A percentile compares a stretch with the other conserved stretches of the same genome.
Conservation (phyloP, 73 alveolate species). For the Stentor roeselii region DNA sequence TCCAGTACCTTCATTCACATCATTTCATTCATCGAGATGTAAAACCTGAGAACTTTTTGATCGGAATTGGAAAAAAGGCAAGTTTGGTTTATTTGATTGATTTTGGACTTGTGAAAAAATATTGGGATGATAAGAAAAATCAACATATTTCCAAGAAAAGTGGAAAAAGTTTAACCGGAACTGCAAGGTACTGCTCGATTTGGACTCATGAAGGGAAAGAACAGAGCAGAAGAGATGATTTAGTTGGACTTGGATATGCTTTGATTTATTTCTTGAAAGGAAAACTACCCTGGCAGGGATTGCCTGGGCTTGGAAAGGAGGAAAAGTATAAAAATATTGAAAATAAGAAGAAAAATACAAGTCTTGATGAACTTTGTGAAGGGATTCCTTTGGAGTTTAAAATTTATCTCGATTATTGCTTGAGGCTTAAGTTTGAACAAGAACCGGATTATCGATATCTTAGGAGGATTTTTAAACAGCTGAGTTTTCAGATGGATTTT, state of each 20-base stretch:
- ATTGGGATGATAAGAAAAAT: constrained; percentile 28
- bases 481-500: too few relatives aligned
- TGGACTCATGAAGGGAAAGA: constrained; percentile 45
- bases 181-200: constrained; percentile 38
- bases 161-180: constrained; percentile 34
- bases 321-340: constrained; percentile 32
- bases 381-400: constrained; percentile 22
- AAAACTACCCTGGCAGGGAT: constrained; percentile 68
- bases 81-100: constrained; percentile 37
- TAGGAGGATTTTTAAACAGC: too few relatives aligned
- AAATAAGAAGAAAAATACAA: constrained; percentile 20
- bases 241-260: constrained; percentile 56
- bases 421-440: too few relatives aligned
- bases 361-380: constrained; percentile 10
- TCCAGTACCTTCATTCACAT: constrained; percentile 53
- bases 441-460: too few relatives aligned
- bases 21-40: constrained; percentile 75
- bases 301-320: constrained; percentile 30
- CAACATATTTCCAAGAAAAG: constrained; percentile 32
- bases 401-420: too few relatives aligned
- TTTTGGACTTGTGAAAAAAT: constrained; percentile 30
- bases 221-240: constrained; percentile 72
- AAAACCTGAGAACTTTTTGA: constrained; percentile 72
- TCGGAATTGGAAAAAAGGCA: constrained; percentile 56
- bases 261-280: constrained; percentile 48